phyloP scores from a whole-genome alignment of 2,329 filamentous ascomycete species.

The Rhytidhysteron rufulum region DNA sequence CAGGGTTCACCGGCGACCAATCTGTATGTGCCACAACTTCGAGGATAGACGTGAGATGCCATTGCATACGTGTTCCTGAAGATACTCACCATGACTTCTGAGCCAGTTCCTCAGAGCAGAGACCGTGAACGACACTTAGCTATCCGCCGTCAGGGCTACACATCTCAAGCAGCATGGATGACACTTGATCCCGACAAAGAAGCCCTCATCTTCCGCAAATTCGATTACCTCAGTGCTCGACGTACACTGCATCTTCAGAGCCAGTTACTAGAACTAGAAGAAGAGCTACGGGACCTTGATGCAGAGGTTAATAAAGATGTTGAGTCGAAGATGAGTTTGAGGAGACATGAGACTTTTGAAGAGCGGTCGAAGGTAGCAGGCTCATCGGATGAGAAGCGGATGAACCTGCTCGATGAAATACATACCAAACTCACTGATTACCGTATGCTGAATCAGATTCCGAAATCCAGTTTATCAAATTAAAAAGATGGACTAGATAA shows the following conservation, averaged over 20 bases:
- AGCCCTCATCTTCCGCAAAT: conserved; percentile 16
- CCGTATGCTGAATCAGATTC: too few species aligned
- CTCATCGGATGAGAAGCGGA: conserved; percentile 2
- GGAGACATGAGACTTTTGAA: conserved; percentile 1
- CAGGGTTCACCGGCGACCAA: too few species aligned
- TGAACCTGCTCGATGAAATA: conserved; percentile 3
- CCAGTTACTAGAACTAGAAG: conserved; percentile 10
- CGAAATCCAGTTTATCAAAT: too few species aligned
- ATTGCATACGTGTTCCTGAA: too few species aligned
- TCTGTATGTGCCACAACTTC: too few species aligned
- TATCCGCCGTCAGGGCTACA: conserved; percentile 16
- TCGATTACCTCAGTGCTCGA: conserved; percentile 11
- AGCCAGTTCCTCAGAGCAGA: too few species aligned
- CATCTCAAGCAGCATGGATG: conserved; percentile 16
- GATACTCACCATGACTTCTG: too few species aligned
- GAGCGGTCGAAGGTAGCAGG: not conserved
- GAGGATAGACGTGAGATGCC: too few species aligned
- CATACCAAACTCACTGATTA: conserved; percentile 5
- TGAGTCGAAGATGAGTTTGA: not conserved
- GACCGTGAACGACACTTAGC: too few species aligned
- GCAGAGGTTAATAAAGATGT: too few species aligned
- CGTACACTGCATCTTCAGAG: conserved; percentile 13
- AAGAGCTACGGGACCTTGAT: conserved; percentile 10
- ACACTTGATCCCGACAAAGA: conserved; percentile 15
- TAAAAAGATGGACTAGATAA: not conserved